Conservation (phyloP, 306 rosid genomes). For the Canavalia ensiformis region DNA sequence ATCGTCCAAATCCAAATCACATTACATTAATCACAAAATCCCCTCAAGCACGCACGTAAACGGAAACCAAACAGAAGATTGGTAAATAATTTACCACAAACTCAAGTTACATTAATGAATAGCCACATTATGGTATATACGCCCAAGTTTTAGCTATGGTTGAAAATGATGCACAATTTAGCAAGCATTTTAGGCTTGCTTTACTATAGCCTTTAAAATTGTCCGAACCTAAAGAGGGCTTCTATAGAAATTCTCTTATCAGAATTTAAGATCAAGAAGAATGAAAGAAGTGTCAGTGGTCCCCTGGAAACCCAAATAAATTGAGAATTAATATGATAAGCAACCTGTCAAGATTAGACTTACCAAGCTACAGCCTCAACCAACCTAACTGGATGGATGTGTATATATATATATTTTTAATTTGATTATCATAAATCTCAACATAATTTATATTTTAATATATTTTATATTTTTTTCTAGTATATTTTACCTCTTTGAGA, state of each 20-base stretch:
- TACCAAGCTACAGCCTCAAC: conserved; percentile 29
- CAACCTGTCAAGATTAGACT: conserved; percentile 60
- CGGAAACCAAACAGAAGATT: neutral
- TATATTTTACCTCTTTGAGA: no score
- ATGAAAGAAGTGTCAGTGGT: conserved; percentile 54
- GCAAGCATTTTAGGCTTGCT: conserved; percentile 25
- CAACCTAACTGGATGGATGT: neutral
- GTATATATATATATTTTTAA: no score
- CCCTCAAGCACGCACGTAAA: neutral
- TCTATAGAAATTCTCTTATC: conserved; percentile 48
- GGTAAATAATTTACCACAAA: neutral
- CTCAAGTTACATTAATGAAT: conserved; percentile 10
- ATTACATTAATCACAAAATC: neutral
- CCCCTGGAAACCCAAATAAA: conserved; percentile 54
- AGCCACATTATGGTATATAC: neutral
- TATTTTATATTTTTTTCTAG: no score
- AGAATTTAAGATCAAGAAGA: conserved; percentile 47
- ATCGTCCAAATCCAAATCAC: conserved; percentile 23
- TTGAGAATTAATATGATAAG: conserved; percentile 56
- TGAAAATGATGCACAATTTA: conserved; percentile 27
- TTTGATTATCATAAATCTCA: no score
- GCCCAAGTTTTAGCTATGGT: neutral
- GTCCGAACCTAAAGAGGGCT: conserved; percentile 36
- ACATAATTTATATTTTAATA: no score
- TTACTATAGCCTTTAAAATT: conserved; percentile 7